phyloP scores from a whole-genome alignment of 352 stramenopile species.

The Phytophthora tubulina region DNA sequence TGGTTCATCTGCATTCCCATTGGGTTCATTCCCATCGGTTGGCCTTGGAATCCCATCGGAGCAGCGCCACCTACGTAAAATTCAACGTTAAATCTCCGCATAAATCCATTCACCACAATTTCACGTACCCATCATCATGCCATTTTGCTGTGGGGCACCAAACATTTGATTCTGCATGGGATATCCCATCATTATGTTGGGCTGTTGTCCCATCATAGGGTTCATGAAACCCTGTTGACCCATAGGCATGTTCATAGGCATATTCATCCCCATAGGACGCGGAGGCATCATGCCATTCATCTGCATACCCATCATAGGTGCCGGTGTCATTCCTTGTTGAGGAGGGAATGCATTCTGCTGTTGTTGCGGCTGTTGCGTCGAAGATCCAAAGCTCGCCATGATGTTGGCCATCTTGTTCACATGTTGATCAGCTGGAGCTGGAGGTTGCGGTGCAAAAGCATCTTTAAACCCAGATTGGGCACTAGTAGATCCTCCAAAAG shows the following conservation, averaged over 20 bases:
- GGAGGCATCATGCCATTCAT: slow-evolving; percentile 50
- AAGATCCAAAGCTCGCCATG: slow-evolving; percentile 83
- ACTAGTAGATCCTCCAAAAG: slow-evolving; percentile 67
- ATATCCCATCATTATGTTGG: slow-evolving; percentile 54
- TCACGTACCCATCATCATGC: slow-evolving; percentile 73
- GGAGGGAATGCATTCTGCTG: slow-evolving; percentile 49
- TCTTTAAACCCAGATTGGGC: slow-evolving; percentile 50
- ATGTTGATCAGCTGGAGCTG: slow-evolving; percentile 60
- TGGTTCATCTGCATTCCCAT: slow-evolving; percentile 71
- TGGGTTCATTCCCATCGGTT: slow-evolving; percentile 67
- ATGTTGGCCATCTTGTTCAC: slow-evolving; percentile 88
- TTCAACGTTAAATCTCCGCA: slow-evolving; percentile 3
- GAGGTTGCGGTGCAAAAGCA: slow-evolving; percentile 49
- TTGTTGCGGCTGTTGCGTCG: slow-evolving; percentile 33
- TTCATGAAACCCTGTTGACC: slow-evolving; percentile 40
- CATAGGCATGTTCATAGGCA: slow-evolving; percentile 61
- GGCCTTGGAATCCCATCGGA: slow-evolving; percentile 64
- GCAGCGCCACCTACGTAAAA: slow-evolving; percentile 36
- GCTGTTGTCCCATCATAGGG: slow-evolving; percentile 51
- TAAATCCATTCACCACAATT: background rate
- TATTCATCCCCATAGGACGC: slow-evolving; percentile 40
- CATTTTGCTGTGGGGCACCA: slow-evolving; percentile 39
- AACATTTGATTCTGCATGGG: slow-evolving; percentile 71
- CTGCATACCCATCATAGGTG: slow-evolving; percentile 59
- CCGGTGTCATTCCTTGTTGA: slow-evolving; percentile 58